Conservation (phyloP, 306 rosid species). For the Purshia tridentata region DNA sequence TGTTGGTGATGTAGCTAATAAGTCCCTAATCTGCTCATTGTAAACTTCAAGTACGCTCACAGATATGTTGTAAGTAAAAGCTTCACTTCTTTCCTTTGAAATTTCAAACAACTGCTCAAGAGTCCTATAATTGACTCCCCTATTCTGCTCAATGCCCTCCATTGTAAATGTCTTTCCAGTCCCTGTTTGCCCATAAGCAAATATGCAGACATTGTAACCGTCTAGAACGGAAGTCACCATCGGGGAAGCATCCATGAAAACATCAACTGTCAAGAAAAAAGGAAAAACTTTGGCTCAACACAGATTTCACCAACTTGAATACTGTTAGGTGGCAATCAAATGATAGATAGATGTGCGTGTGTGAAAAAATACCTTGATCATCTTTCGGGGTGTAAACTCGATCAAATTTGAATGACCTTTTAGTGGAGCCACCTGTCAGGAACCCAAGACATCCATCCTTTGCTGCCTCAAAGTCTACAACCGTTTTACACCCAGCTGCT, state of each 20-base stretch:
- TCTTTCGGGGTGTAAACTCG: constrained; percentile 81
- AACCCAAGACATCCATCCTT: constrained; percentile 85
- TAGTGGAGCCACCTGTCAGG: constrained; percentile 46
- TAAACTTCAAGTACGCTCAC: constrained; percentile 93
- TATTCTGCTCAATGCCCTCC: constrained; percentile 79
- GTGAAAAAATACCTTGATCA: constrained; percentile 55
- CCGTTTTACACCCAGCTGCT: constrained; percentile 52
- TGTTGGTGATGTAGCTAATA: constrained; percentile 58
- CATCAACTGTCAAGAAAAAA: constrained; percentile 63
- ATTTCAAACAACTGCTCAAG: constrained; percentile 70
- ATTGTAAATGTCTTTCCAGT: constrained; percentile 91
- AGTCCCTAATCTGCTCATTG: constrained; percentile 87
- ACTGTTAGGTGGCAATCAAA: neutral
- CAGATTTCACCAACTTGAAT: constrained; percentile 2
- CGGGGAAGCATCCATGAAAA: constrained; percentile 76
- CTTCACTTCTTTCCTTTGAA: constrained; percentile 66
- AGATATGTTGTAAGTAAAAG: constrained; percentile 54
- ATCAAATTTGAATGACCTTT: constrained; percentile 76
- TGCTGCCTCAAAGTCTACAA: constrained; percentile 77
- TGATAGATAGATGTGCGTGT: constrained; percentile 9
- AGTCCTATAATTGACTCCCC: constrained; percentile 89
- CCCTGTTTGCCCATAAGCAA: constrained; percentile 95
- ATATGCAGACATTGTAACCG: constrained; percentile 85
- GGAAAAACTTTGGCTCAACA: constrained; percentile 21
- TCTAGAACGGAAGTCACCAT: constrained; percentile 82